These are phyloP conservation scores for Cyathus olla DNA, from an alignment of 1,284 basidiomycete species.

Conservation along the genomic window DNA sequence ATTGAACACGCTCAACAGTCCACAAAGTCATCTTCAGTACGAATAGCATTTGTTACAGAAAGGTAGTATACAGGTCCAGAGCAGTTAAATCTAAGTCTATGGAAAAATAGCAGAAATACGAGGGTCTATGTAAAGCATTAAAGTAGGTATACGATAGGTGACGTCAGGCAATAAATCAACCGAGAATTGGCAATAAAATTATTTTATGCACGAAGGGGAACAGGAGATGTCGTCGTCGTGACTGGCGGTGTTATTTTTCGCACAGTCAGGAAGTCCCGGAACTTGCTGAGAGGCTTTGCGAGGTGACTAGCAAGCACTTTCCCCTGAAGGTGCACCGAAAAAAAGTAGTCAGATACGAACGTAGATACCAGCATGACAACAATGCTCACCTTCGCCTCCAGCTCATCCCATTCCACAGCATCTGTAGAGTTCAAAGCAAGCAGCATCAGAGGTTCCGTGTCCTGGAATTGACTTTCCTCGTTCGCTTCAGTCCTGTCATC, in stretches of 20 bases:
- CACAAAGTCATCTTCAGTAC: not conserved
- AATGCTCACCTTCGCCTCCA: conserved; percentile 66
- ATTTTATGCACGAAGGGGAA: conserved; percentile 22
- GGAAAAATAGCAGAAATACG: conserved; percentile 1
- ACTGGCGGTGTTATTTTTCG: conserved; percentile 41
- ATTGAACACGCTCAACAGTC: no score
- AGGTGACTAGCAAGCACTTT: conserved; percentile 46
- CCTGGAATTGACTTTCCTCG: conserved; percentile 31
- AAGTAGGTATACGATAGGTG: no score
- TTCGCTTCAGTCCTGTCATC: conserved; percentile 46
- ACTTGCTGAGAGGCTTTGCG: conserved; percentile 52
- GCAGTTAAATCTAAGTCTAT: not conserved
- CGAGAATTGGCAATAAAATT: not conserved
- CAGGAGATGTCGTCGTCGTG: conserved; percentile 42
- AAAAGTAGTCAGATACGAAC: no score
- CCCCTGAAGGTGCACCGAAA: no score
- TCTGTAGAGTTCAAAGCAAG: conserved; percentile 74
- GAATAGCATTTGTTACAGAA: not conserved
- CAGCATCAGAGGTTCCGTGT: conserved; percentile 67
- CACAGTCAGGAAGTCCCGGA: conserved; percentile 49
- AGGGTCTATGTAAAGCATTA: not conserved
- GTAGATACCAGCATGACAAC: not conserved
- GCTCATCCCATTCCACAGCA: conserved; percentile 69
- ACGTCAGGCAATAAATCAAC: no score
- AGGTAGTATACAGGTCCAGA: not conserved